These are phyloP conservation scores for Akanthomyces muscarius DNA, from an alignment of 2,329 filamentous ascomycete genomes.

Conservation along the genomic window DNA sequence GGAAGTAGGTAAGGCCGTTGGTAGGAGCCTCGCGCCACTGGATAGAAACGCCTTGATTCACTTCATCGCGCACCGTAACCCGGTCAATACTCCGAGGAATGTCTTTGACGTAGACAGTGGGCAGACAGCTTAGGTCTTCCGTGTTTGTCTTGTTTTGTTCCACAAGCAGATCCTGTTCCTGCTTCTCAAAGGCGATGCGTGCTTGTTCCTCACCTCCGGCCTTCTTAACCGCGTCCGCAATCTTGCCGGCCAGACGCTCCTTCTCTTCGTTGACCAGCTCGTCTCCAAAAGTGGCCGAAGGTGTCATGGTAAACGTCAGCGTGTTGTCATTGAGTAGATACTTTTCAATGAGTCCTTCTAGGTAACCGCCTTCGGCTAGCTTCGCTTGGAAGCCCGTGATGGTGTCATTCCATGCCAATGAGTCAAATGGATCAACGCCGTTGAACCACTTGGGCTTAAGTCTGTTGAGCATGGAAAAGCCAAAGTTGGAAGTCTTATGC, in stretches of 20 bases:
- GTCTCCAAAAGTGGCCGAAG: slow-evolving; percentile 69
- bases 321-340: slow-evolving; percentile 85
- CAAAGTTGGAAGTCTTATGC: slow-evolving; percentile 95
- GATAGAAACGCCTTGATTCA: slow-evolving; percentile 61
- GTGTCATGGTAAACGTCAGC: slow-evolving; percentile 91
- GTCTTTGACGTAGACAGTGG: slow-evolving; percentile 82
- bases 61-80: slow-evolving; percentile 58
- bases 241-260: slow-evolving; percentile 67
- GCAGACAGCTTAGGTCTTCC: slow-evolving; percentile 81
- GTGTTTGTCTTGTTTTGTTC: slow-evolving; percentile 82
- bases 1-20: slow-evolving; percentile 94
- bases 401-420: slow-evolving; percentile 86
- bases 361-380: slow-evolving; percentile 71
- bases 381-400: slow-evolving; percentile 76
- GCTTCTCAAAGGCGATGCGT: slow-evolving; percentile 65
- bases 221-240: slow-evolving; percentile 62
- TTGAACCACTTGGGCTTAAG: slow-evolving; percentile 94
- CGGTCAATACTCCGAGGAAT: slow-evolving; percentile 75
- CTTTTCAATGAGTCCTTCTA: slow-evolving; percentile 82
- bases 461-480: slow-evolving; percentile 83
- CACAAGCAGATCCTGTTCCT: slow-evolving; percentile 73
- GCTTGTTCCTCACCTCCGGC: slow-evolving; percentile 70
- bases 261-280: slow-evolving; percentile 75
- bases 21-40: slow-evolving; percentile 93
- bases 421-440: slow-evolving; percentile 86